These are phyloP conservation scores for Fusarium penzigii DNA, from an alignment of 2,329 filamentous ascomycete species.

Conservation along the genomic window DNA sequence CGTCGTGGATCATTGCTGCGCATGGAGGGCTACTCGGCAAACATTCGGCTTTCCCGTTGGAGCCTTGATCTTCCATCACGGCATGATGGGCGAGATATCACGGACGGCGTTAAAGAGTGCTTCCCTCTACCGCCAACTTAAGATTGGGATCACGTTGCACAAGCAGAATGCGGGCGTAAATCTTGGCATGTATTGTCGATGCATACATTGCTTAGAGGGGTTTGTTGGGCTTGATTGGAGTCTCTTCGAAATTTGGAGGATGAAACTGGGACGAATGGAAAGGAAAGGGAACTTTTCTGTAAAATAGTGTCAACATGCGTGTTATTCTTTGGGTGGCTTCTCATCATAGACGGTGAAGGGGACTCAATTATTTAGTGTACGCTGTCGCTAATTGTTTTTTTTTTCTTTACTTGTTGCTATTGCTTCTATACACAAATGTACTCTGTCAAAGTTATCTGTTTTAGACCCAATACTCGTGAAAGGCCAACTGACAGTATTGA, in stretches of 20 bases:
- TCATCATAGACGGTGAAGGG: slow-evolving; percentile 50
- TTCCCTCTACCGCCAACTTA: slow-evolving; percentile 18
- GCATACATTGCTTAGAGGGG: slow-evolving; percentile 17
- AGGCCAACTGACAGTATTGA: neutral
- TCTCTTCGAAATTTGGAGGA: slow-evolving; percentile 17
- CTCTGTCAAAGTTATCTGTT: neutral
- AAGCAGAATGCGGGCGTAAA: slow-evolving; percentile 24
- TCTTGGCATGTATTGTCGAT: slow-evolving; percentile 14
- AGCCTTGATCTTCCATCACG: slow-evolving; percentile 13
- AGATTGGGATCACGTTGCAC: slow-evolving; percentile 15
- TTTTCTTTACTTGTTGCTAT: neutral
- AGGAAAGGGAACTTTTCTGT: slow-evolving; percentile 39
- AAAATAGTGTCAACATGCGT: slow-evolving; percentile 52
- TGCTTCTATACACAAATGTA: neutral
- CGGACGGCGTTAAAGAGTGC: slow-evolving; percentile 21
- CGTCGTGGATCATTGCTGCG: slow-evolving; percentile 7
- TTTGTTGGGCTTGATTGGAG: slow-evolving; percentile 24
- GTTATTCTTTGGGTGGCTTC: slow-evolving; percentile 41
- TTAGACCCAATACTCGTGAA: neutral
- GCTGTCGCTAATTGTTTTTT: slow-evolving; percentile 36
- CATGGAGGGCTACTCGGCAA: slow-evolving; percentile 38
- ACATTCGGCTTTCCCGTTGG: slow-evolving; percentile 31
- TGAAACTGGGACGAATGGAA: slow-evolving; percentile 24
- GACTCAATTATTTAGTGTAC: slow-evolving; percentile 45
- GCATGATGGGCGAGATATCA: slow-evolving; percentile 24